Evolutionary conservation across 805 yeast species (phyloP).

Genomic region (Yamadazyma phyllophila): DNA sequence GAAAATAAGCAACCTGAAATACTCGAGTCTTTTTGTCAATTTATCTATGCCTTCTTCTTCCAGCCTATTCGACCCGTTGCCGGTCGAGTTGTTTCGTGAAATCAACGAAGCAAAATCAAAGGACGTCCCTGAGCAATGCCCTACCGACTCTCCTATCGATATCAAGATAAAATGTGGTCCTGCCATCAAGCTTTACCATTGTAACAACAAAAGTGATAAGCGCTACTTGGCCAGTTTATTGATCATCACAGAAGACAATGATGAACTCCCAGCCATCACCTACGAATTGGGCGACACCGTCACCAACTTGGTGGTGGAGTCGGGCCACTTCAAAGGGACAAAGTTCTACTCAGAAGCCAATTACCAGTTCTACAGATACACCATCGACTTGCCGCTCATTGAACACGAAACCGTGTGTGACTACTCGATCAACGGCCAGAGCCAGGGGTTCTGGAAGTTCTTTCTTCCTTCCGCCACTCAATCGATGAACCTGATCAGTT

Average conservation of each 20-base stretch:
- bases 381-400: constrained; percentile 48
- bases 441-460: constrained; percentile 50
- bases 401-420: constrained; percentile 58
- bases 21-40: background rate
- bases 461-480: constrained; percentile 61
- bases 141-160: constrained; percentile 25
- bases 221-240: constrained; percentile 69
- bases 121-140: constrained; percentile 29
- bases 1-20: constrained; percentile 1
- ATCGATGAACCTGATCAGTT: constrained; percentile 79
- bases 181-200: constrained; percentile 62
- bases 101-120: constrained; percentile 21
- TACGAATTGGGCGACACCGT: constrained; percentile 38
- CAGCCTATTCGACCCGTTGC: constrained; percentile 13
- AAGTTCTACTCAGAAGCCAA: constrained; percentile 44
- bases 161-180: constrained; percentile 75
- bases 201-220: constrained; percentile 46
- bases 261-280: constrained; percentile 26
- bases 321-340: constrained; percentile 49
- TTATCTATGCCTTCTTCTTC: constrained; percentile 3
- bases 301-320: constrained; percentile 3
- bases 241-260: constrained; percentile 53
- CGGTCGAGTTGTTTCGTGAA: constrained; percentile 27
- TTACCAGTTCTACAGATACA: constrained; percentile 64
- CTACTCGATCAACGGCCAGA: constrained; percentile 54